phyloP scores from a whole-genome alignment of 352 stramenopile genomes.

The Phytophthora brassicae region DNA sequence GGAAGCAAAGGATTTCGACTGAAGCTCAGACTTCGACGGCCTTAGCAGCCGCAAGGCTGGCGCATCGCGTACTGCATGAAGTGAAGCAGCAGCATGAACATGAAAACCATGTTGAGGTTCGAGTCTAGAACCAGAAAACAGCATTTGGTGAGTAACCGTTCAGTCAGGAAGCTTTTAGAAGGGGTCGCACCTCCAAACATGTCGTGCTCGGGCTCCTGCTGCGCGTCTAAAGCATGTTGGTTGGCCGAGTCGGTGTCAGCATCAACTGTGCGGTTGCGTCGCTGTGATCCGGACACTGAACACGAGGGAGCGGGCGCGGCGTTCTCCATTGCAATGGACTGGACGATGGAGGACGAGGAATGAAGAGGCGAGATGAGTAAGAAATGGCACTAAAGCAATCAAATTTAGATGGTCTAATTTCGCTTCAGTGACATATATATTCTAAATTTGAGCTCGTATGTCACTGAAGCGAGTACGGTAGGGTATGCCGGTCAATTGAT shows the following conservation, averaged over 20 bases:
- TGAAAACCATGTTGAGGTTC: constrained; percentile 87
- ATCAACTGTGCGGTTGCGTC: constrained; percentile 18
- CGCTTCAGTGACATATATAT: no score
- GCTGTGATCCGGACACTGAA: constrained; percentile 39
- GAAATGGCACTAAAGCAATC: not conserved
- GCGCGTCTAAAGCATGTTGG: constrained; percentile 12
- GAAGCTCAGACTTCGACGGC: not conserved
- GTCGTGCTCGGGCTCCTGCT: constrained; percentile 58
- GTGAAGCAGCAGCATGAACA: constrained; percentile 83
- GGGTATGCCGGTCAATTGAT: not conserved
- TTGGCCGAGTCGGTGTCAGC: constrained; percentile 18
- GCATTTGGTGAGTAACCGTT: not conserved
- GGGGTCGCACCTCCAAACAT: constrained; percentile 73
- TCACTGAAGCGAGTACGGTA: constrained; percentile 27
- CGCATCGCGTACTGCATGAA: constrained; percentile 90
- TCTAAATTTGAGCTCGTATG: no score
- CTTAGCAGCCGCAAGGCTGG: constrained; percentile 78
- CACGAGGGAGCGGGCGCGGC: constrained; percentile 34
- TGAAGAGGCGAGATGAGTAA: constrained; percentile 20
- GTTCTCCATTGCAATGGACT: constrained; percentile 38
- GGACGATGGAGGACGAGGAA: constrained; percentile 13
- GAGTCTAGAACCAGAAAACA: constrained; percentile 36
- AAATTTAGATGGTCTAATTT: no score
- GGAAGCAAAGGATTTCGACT: not conserved
- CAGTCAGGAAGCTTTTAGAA: no score